Base-by-base conservation (phyloP, 2,329 filamentous ascomycete genomes). In the Xylariaceae sp. region DNA sequence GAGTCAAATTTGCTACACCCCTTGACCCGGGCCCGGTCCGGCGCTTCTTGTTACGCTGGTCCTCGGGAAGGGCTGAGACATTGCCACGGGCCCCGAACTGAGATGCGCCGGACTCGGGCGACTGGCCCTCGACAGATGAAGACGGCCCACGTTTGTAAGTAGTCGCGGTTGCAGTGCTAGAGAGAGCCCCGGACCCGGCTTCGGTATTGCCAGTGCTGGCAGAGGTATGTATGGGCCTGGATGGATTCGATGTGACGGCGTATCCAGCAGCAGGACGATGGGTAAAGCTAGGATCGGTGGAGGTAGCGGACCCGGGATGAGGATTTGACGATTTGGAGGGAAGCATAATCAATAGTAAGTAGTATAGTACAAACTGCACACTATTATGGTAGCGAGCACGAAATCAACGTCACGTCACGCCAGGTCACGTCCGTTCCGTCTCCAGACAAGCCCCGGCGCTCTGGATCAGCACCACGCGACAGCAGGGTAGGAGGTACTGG, bases 1-100 rank as follows among this genome's bases (percentile, higher is more conserved):
- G 83, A 1, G 87, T 89, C 66, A 87, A 77, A 61, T 87, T 86
- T 47, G 80, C 80, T 40, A 82, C 79, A 11, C 78, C 78, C 43
- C 78, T 69, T 22, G 73, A 74, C 6, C 75, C 73, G 6, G 73
- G 67, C 1, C 68, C 74, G 7, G 68, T 67, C 60, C 74, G 78
- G 58, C 75, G 75, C 63, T 73, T 79, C 68, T 78, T 81, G 14
- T 58, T 60, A 51, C 62, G 58, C 47, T 66, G 65, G 42, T 65
- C 65, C 51, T 63, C 61, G 40, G 55, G 45, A 16, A 45, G 17
- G 22, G 46, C 48, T 6, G 50, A 46, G 51, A 43, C 47, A 55
- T 50, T 49, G 39, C 53, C 50, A 42, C 54, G 45, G 31, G 16
- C 46, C 12, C 38, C 38, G 11, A 51, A 48, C 18, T 58, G 51